Percentiles rank a stretch among this genome's conserved stretches.
phyloP scores from a whole-genome alignment of 2,329 filamentous ascomycete species.

The Exserohilum turcica region DNA sequence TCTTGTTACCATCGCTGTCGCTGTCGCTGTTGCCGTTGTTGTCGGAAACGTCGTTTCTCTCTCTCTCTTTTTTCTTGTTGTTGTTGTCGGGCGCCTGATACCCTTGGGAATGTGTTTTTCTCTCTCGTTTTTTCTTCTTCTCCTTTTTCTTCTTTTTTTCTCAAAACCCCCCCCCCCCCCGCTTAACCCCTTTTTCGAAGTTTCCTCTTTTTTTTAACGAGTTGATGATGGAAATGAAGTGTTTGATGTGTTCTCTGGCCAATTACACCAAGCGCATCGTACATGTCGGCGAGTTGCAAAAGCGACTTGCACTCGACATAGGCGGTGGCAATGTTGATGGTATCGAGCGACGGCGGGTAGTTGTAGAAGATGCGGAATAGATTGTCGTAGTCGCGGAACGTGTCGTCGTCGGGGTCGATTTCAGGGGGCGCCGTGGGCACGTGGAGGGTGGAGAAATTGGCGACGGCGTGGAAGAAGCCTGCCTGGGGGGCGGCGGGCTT shows the following conservation, averaged over 20 bases:
- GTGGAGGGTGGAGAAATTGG: slow-evolving; percentile 70
- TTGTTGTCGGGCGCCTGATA: slow-evolving; percentile 23
- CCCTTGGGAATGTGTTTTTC: slow-evolving; percentile 12
- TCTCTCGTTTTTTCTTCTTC: slow-evolving; percentile 1
- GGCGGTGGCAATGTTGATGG: slow-evolving; percentile 85
- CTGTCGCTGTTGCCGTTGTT: too few relatives aligned
- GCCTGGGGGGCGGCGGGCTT: slow-evolving; percentile 68
- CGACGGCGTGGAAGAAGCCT: slow-evolving; percentile 85
- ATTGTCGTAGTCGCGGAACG: slow-evolving; percentile 92
- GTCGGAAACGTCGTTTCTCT: too few relatives aligned
- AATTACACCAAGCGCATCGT: slow-evolving; percentile 86
- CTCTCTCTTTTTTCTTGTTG: too few relatives aligned
- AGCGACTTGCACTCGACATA: slow-evolving; percentile 94
- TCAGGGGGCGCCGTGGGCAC: slow-evolving; percentile 47
- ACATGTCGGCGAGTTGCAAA: slow-evolving; percentile 87
- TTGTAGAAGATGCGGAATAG: slow-evolving; percentile 97
- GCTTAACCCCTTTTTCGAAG: too few relatives aligned
- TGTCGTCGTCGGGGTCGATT: slow-evolving; percentile 69
- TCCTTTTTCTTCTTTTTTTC: slow-evolving; percentile 2
- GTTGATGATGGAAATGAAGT: slow-evolving; percentile 7
- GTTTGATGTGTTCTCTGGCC: too few relatives aligned
- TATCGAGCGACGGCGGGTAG: slow-evolving; percentile 79
- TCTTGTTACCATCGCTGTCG: too few relatives aligned
- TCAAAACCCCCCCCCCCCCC: background rate
- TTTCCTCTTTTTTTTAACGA: slow-evolving; percentile 3